These are phyloP conservation scores for Penicillium ochrochloron DNA, from an alignment of 495 filamentous ascomycete species.

Conservation along the genomic window DNA sequence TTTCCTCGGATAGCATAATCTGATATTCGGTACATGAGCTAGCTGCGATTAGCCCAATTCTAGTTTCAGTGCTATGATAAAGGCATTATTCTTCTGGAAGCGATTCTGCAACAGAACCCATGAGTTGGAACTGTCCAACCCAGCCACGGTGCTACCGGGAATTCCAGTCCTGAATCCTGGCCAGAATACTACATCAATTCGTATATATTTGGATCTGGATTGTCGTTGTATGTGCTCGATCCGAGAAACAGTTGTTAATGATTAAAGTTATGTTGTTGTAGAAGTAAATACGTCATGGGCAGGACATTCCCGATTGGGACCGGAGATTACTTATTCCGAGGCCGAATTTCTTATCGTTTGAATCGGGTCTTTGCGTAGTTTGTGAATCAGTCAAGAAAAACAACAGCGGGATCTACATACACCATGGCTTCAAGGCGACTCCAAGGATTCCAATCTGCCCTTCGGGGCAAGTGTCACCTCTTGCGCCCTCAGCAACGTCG, in stretches of 20 bases:
- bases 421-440: constrained; percentile 43
- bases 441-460: constrained; percentile 35
- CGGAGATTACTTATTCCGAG: not conserved
- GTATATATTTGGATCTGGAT: no score
- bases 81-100: no score
- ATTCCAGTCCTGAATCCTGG: not conserved
- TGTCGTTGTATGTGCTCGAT: no score
- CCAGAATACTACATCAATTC: not conserved
- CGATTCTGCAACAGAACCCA: not conserved
- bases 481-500: constrained; percentile 65
- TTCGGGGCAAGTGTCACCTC: constrained; percentile 35
- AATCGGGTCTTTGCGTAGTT: not conserved
- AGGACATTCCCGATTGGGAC: not conserved
- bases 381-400: not conserved
- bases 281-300: not conserved
- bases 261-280: no score
- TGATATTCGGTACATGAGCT: not conserved
- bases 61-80: not conserved
- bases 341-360: constrained; percentile 9
- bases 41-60: not conserved
- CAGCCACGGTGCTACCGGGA: not conserved
- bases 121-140: not conserved
- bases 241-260: no score
- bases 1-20: not conserved
- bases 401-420: not conserved